Evolutionary conservation across 73 alveolate species (phyloP), one percentile per base, ranked within the genome.

Genomic region (Stentor roeselii): DNA sequence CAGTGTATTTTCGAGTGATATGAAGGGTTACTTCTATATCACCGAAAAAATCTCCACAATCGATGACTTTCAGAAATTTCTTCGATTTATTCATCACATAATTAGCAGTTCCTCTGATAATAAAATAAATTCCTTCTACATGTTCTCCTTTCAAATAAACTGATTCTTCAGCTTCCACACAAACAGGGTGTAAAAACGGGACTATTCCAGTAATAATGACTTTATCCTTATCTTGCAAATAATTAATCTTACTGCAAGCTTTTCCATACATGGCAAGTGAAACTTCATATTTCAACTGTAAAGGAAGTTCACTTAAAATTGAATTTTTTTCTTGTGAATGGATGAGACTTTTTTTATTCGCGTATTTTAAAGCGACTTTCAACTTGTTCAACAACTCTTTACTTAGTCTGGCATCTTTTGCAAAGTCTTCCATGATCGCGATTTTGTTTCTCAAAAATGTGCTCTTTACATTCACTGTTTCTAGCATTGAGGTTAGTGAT

Each of bases 251-350:
- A 3, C 41, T 50, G 59, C 60, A 50, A 35, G 86, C 78, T 37
- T 75, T 87, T 84, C 61, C 15, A 59, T 87, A 60, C 82, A 87
- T 83, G n/a, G 39, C 75, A 42, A 84, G 32, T 36, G 87, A 36
- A 27, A 93, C 83, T 84, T 93, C 96, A 60, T 80, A 77, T 60
- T 90, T 88, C 74, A 93, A 92, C 84, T 92, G 89, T 85, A 82
- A 60, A 11, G 99, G 98, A 21, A 95, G 92, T 59, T 94, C 96
- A 31, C 88, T 87, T 38, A 93, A 60, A 74, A 93, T 90, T 14
- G 60, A 90, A 83, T 76, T 83, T 74, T 77, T 80, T 61, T 88
- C 95, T 75, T 60, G 60, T 27, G 35, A 37, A 0, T 36, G 34
- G 34, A 67, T 14, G 11, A 75, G 87, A 3, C n/a, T 36, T n/a